A percentile compares a stretch with the other conserved stretches of the same genome.
Conservation (phyloP, 2,329 filamentous ascomycete species). For the Colletotrichum sp. region DNA sequence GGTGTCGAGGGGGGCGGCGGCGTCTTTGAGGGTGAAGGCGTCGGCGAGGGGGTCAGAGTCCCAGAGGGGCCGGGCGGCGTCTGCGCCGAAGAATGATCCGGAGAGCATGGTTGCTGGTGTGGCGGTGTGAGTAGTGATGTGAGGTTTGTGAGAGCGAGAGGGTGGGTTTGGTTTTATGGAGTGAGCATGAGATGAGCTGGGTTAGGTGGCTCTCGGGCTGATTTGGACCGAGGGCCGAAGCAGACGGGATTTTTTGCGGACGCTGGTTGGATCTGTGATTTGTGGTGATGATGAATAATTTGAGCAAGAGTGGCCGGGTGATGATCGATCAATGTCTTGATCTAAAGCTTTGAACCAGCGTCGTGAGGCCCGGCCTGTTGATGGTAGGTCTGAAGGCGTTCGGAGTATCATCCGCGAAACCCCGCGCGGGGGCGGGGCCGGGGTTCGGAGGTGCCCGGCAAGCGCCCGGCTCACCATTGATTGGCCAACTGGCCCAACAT, state of each 20-base stretch:
- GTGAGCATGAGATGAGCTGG: neutral
- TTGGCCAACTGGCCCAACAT: too few relatives aligned
- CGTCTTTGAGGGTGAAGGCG: slow-evolving; percentile 21
- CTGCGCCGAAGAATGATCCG: slow-evolving; percentile 5
- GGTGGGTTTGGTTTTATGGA: neutral
- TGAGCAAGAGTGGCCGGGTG: too few relatives aligned
- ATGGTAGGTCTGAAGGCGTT: too few relatives aligned
- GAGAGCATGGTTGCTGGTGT: neutral
- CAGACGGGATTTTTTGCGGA: neutral
- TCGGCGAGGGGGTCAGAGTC: slow-evolving; percentile 13
- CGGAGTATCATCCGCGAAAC: neutral
- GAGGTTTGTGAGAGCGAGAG: neutral
- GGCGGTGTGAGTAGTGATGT: neutral
- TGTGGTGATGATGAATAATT: neutral
- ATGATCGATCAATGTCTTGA: too few relatives aligned
- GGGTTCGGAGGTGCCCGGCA: too few relatives aligned
- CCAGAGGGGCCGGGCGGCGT: slow-evolving; percentile 23
- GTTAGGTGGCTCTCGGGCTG: neutral
- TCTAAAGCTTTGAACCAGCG: too few relatives aligned
- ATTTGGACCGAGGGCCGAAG: neutral
- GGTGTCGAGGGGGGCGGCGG: slow-evolving; percentile 14
- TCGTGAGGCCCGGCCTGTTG: too few relatives aligned
- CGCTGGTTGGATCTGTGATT: too few relatives aligned
- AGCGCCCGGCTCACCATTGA: neutral
- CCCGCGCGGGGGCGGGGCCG: neutral